These are phyloP conservation scores for Gossypium australe DNA, from an alignment of 345 rosid genomes.

Conservation along the genomic window DNA sequence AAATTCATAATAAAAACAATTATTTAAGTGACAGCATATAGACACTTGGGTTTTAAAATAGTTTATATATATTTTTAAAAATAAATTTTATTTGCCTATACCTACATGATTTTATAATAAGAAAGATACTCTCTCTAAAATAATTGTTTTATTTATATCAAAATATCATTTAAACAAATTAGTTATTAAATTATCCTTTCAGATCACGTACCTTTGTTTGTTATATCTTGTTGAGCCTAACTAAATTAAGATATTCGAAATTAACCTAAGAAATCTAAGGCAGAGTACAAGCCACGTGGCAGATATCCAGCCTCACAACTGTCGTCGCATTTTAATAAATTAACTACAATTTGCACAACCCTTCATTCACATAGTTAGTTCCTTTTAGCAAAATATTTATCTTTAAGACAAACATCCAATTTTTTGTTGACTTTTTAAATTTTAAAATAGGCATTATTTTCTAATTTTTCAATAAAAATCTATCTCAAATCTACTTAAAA, in stretches of 20 bases:
- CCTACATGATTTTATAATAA: no score
- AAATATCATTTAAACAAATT: background rate
- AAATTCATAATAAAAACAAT: background rate
- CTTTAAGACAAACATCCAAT: background rate
- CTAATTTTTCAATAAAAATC: no score
- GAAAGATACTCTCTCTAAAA: no score
- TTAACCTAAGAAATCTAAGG: background rate
- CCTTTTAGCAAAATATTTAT: no score
- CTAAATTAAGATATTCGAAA: background rate
- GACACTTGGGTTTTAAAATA: background rate
- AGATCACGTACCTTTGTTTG: background rate
- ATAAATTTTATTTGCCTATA: no score
- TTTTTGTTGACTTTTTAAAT: background rate
- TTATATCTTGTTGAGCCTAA: background rate
- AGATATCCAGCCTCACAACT: background rate
- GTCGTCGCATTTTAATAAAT: background rate
- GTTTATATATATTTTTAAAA: no score
- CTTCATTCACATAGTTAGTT: no score
- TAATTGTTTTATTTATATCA: no score
- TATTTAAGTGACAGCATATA: background rate
- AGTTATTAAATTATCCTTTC: background rate
- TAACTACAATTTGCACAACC: background rate
- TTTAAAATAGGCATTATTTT: background rate
- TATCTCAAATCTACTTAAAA: no score
- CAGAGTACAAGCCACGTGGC: background rate